These are phyloP conservation scores for Trichoderma semiorbis DNA, from an alignment of 2,329 filamentous ascomycete species.

Conservation along the genomic window DNA sequence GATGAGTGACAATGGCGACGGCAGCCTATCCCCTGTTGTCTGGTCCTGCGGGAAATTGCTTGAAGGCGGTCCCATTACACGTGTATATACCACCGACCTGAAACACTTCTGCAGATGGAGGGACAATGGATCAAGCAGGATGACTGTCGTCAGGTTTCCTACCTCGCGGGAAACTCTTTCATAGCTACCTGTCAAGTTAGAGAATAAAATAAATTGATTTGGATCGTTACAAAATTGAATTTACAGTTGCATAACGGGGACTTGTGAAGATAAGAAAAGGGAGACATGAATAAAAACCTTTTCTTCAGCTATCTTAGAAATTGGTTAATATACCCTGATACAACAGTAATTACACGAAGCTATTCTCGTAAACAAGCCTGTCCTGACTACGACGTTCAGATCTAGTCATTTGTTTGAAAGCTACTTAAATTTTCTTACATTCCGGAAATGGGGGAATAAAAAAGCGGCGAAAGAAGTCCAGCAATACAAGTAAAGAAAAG, in stretches of 20 bases:
- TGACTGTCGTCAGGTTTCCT: conserved; percentile 53
- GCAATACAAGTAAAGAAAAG: background rate
- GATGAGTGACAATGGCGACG: conserved; percentile 58
- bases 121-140: conserved; percentile 60
- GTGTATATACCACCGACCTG: background rate
- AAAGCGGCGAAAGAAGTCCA: background rate
- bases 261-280: background rate
- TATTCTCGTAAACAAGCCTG: conserved; percentile 2
- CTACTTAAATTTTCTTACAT: conserved; percentile 7
- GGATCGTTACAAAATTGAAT: conserved; percentile 9
- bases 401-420: background rate
- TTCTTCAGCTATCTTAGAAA: background rate
- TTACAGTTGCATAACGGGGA: background rate
- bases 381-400: conserved; percentile 9
- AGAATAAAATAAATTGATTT: conserved; percentile 14
- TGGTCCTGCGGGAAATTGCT: conserved; percentile 49
- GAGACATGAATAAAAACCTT: background rate
- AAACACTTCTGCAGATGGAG: conserved; percentile 46
- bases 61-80: conserved; percentile 5
- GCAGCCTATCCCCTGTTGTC: conserved; percentile 65
- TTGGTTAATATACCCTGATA: background rate
- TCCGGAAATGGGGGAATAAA: background rate
- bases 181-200: conserved; percentile 3
- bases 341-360: background rate
- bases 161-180: conserved; percentile 36